These are phyloP conservation scores for Fusarium multiceps DNA, from an alignment of 2,329 filamentous ascomycete species.

Conservation along the genomic window DNA sequence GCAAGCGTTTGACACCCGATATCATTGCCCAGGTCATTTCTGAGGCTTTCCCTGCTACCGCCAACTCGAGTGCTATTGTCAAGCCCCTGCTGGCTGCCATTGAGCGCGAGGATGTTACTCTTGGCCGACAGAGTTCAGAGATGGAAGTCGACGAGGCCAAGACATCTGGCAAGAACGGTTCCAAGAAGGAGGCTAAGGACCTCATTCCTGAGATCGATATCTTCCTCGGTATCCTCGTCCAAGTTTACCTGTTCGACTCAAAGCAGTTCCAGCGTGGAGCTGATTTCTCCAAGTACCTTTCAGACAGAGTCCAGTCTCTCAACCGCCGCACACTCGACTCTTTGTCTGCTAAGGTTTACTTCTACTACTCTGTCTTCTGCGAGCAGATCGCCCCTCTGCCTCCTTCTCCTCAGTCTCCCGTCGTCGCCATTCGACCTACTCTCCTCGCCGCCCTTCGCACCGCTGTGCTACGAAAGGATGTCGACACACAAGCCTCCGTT, in stretches of 20 bases:
- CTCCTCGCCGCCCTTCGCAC: slow-evolving; percentile 91
- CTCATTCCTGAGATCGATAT: slow-evolving; percentile 87
- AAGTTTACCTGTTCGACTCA: slow-evolving; percentile 89
- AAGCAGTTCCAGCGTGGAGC: slow-evolving; percentile 84
- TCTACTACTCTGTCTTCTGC: slow-evolving; percentile 96
- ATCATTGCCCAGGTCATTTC: slow-evolving; percentile 83
- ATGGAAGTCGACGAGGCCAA: slow-evolving; percentile 80
- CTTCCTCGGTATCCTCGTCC: slow-evolving; percentile 85
- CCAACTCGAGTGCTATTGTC: slow-evolving; percentile 71
- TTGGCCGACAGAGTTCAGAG: slow-evolving; percentile 69
- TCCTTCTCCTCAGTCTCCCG: slow-evolving; percentile 86
- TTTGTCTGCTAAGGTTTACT: slow-evolving; percentile 94
- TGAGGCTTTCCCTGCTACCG: slow-evolving; percentile 77
- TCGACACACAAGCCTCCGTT: slow-evolving; percentile 95
- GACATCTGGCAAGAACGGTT: slow-evolving; percentile 61
- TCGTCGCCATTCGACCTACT: slow-evolving; percentile 86
- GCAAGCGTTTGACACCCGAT: slow-evolving; percentile 87
- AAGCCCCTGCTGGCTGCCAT: slow-evolving; percentile 77
- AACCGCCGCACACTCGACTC: slow-evolving; percentile 96
- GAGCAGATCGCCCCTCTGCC: slow-evolving; percentile 90
- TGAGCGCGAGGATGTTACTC: slow-evolving; percentile 72
- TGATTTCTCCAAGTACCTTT: slow-evolving; percentile 84
- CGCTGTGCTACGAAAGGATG: slow-evolving; percentile 95
- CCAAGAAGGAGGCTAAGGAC: slow-evolving; percentile 78
- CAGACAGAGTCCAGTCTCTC: slow-evolving; percentile 85